Evolutionary conservation across 2,329 filamentous ascomycete genomes (phyloP), one percentile per base, ranked within the genome.

Genomic region (Tolypocladium nubicola): DNA sequence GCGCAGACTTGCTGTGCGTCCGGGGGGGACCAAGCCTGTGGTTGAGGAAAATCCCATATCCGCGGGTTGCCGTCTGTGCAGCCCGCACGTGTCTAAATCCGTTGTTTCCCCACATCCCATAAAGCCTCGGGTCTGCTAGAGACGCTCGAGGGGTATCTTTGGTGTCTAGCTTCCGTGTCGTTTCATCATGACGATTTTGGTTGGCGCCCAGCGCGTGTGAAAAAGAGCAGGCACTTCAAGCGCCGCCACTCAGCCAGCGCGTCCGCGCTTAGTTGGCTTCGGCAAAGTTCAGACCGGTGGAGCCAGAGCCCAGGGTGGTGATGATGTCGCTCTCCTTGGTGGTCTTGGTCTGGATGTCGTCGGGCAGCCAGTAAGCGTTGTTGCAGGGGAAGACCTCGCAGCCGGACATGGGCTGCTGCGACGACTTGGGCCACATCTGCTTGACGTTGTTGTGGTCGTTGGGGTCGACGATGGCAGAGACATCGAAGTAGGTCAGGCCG

Each of bases 391-490:
- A 82, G 11, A 61, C 57, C 55, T 73, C 68, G 68, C 81, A 83
- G 47, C 80, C 81, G 23, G 79, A 82, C 64, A 76, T 69, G 58
- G 64, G 75, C 59, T 60, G 61, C 61, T 71, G 64, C 57, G 61
- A 56, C 55, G 56, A 64, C 57, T 66, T 67, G 35, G 80, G 80
- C 71, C 71, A 82, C 68, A 83, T 75, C 71, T 77, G 70, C 75
- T 83, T 81, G 64, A 84, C 74, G 63, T 79, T 79, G 61, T 76
- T 58, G 61, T 70, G 63, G 68, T 83, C 81, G 43, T 65, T 65
- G 54, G 78, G 69, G 68, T 79, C 71, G 63, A 82, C 78, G 61
- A 84, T 83, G 67, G 80, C 80, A 13, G 79, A 82, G 60, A 84
- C 79, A 61, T 84, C 81, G 58, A 80, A 84, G 75, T 76, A 84